A percentile compares a stretch with the other conserved stretches of the same genome.
phyloP scores from a whole-genome alignment of 495 filamentous ascomycete species.

The Aspergillus ellipticus region DNA sequence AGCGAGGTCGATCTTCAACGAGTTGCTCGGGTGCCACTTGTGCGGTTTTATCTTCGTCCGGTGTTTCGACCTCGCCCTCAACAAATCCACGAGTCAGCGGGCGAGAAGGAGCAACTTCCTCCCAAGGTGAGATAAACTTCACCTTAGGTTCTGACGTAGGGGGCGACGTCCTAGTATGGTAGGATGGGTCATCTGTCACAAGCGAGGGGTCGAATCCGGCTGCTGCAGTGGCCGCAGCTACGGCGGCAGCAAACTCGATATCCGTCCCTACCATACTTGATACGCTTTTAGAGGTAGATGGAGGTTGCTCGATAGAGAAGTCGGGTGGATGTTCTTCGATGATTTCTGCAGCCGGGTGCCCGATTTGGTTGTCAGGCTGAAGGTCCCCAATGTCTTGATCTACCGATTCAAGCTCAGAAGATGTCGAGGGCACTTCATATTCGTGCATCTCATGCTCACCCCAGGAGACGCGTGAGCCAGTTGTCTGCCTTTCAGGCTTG shows the following conservation, averaged over 20 bases:
- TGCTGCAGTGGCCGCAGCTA: conserved; percentile 66
- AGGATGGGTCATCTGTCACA: conserved; percentile 61
- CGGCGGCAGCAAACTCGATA: conserved; percentile 62
- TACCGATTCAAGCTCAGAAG: conserved; percentile 37
- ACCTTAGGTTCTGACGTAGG: conserved; percentile 53
- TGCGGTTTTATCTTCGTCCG: conserved; percentile 12
- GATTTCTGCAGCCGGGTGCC: conserved; percentile 11
- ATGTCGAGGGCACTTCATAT: conserved; percentile 56
- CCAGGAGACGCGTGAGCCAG: conserved; percentile 57
- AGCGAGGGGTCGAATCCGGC: conserved; percentile 70
- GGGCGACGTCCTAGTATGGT: conserved; percentile 60
- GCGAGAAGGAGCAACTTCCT: conserved; percentile 36
- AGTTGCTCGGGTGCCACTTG: conserved; percentile 7
- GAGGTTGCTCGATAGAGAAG: conserved; percentile 4
- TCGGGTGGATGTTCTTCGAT: conserved; percentile 18
- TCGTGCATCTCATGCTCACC: conserved; percentile 58
- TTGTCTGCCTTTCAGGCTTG: conserved; percentile 27
- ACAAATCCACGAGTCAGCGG: conserved; percentile 31
- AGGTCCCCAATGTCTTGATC: conserved; percentile 21
- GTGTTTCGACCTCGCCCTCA: conserved; percentile 31
- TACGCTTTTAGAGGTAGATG: conserved; percentile 18
- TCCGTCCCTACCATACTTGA: conserved; percentile 43
- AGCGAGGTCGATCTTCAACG: conserved; percentile 20
- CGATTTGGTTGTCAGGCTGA: background rate
- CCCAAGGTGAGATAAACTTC: conserved; percentile 42